Evolutionary conservation across 1,284 basidiomycete genomes (phyloP), one percentile per base, ranked within the genome.

Genomic region (Heterobasidion occidentale): DNA sequence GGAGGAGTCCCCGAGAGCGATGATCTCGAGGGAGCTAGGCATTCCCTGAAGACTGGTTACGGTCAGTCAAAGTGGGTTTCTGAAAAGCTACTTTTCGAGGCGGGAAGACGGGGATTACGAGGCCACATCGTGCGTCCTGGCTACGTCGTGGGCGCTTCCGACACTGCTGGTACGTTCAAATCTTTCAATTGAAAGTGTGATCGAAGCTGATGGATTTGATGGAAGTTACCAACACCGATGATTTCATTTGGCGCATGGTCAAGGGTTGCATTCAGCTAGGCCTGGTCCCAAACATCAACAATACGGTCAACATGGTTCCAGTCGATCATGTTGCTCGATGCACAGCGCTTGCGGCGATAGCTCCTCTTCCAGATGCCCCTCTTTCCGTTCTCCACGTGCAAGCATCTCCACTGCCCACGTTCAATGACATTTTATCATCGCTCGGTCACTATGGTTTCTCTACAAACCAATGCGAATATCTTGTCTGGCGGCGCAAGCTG

Each of bases 21-120:
- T 65, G 84, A 95, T 64, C 81, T 99, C n/a, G 92, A 96, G 64
- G 94, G 90, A 20, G 92, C 94, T 1, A 79, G 84, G 57, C 73
- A 68, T 0, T 78, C 83, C 1, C 77, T 99, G 55, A 90, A 90
- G 68, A 92, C 90, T 0, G 97, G 97, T 0, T 99, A 99, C 71
- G 94, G 96, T 5, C 96, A 99, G 74, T 90, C 85, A 56, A 99
- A 99, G 74, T 99, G 96, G 96, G 97, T 99, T 0, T 91, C 94
- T 0, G 97, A 99, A 72, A 95, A 94, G 70, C 74, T 99, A 12
- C 74, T 98, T 46, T 90, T 95, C 68, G 93, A 95, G 65, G 95
- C 94, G 11, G 92, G 91, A 4, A 83, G 80, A 63, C 80, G 93
- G 49, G 97, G 97, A 0, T 73, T 99, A 59, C 76, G 77, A n/a